These are phyloP conservation scores for Talaromyces stipitatus DNA, from an alignment of 495 filamentous ascomycete genomes.

Conservation along the genomic window DNA sequence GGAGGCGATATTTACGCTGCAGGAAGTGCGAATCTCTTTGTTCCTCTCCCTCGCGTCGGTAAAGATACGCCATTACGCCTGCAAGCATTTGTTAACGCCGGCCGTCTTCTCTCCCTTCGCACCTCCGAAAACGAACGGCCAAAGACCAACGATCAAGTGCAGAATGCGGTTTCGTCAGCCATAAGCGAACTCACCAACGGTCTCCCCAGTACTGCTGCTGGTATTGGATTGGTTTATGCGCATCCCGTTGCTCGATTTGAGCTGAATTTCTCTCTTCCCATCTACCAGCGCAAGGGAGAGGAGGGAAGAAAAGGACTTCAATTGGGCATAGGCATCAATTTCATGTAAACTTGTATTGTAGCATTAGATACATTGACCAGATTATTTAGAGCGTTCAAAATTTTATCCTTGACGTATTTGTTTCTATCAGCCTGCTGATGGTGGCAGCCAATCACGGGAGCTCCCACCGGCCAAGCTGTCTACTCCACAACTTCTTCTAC, in stretches of 20 bases:
- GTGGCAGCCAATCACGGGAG: constrained; percentile 3
- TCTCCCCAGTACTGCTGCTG: constrained; percentile 78
- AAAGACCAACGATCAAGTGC: constrained; percentile 47
- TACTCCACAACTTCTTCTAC: constrained; percentile 2
- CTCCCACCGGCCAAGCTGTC: constrained; percentile 7
- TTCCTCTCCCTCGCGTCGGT: constrained; percentile 75
- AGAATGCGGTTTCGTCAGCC: constrained; percentile 42
- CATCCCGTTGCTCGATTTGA: constrained; percentile 89
- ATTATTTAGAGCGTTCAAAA: neutral
- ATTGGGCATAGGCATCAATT: constrained; percentile 89
- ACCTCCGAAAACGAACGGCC: constrained; percentile 44
- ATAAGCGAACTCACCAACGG: constrained; percentile 61
- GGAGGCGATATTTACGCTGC: constrained; percentile 91
- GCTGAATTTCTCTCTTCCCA: constrained; percentile 84
- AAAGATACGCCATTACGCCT: constrained; percentile 76
- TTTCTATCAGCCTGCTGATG: no score
- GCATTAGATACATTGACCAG: neutral
- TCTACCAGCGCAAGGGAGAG: constrained; percentile 74
- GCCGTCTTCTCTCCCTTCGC: constrained; percentile 70
- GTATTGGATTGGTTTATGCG: constrained; percentile 87
- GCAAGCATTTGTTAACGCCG: constrained; percentile 87
- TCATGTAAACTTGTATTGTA: constrained; percentile 52
- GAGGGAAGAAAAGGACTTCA: constrained; percentile 84
- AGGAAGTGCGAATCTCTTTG: constrained; percentile 70
- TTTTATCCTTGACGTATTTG: neutral